Conservation (phyloP, 1,284 basidiomycete species). For the Sporisorium graminicola region DNA sequence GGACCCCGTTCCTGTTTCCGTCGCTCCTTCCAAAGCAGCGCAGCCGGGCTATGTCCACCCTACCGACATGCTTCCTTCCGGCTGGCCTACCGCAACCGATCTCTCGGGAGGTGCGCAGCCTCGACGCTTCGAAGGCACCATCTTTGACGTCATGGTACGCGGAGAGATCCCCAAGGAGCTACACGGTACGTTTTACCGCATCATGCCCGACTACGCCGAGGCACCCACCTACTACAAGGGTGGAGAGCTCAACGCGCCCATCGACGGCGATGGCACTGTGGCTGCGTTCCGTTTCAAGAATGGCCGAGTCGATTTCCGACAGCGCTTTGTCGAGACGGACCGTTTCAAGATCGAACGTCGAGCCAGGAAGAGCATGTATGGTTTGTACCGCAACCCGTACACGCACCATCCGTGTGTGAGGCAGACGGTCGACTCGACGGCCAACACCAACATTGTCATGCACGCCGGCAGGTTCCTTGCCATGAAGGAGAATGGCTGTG, state of each 20-base stretch:
- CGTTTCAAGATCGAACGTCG: slow-evolving; percentile 43
- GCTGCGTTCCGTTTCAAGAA: slow-evolving; percentile 44
- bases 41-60: slow-evolving; percentile 30
- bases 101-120: slow-evolving; percentile 34
- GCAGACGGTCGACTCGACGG: slow-evolving; percentile 35
- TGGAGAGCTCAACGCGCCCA: slow-evolving; percentile 34
- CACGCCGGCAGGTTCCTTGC: slow-evolving; percentile 42
- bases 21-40: slow-evolving; percentile 23
- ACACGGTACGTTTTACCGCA: slow-evolving; percentile 44
- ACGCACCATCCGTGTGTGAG: slow-evolving; percentile 41
- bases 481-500: slow-evolving; percentile 45
- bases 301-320: slow-evolving; percentile 38
- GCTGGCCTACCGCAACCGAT: slow-evolving; percentile 38
- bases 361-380: slow-evolving; percentile 32
- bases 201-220: slow-evolving; percentile 45
- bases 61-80: slow-evolving; percentile 29
- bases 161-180: slow-evolving; percentile 34
- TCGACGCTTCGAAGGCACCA: slow-evolving; percentile 39
- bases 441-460: slow-evolving; percentile 48
- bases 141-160: slow-evolving; percentile 32
- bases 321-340: slow-evolving; percentile 38
- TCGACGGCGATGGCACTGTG: slow-evolving; percentile 44
- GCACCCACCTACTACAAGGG: slow-evolving; percentile 30
- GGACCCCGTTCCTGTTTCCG: slow-evolving; percentile 19
- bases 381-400: slow-evolving; percentile 45